These are phyloP conservation scores for Omphalotus olearius DNA, from an alignment of 1,284 basidiomycete species.

Conservation along the genomic window DNA sequence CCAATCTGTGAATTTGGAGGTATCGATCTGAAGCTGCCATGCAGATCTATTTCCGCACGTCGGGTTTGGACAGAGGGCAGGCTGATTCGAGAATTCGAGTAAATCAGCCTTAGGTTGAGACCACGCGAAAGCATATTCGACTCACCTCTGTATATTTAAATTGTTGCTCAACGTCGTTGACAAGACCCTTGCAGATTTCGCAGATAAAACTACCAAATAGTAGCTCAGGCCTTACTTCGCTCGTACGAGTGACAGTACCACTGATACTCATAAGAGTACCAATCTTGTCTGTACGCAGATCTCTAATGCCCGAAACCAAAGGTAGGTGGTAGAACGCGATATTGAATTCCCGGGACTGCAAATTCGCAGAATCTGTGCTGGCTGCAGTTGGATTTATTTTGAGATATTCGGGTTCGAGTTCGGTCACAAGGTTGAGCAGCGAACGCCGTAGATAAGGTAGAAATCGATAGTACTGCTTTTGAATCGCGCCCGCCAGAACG, in stretches of 20 bases:
- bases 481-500: constrained; percentile 88
- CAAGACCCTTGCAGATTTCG: constrained; percentile 79
- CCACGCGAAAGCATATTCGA: constrained; percentile 14
- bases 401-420: constrained; percentile 89
- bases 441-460: constrained; percentile 91
- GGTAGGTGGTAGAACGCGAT: constrained; percentile 97
- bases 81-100: constrained; percentile 41
- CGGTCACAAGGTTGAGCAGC: constrained; percentile 83
- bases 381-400: constrained; percentile 85
- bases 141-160: constrained; percentile 99
- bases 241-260: constrained; percentile 96
- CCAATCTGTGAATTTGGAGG: constrained; percentile 98
- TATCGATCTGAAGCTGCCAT: constrained; percentile 96
- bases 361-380: constrained; percentile 77
- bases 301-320: constrained; percentile 92
- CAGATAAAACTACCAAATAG: constrained; percentile 94
- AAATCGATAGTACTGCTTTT: constrained; percentile 95
- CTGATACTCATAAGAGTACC: constrained; percentile 92
- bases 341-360: constrained; percentile 90
- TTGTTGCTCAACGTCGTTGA: constrained; percentile 98
- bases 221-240: constrained; percentile 95
- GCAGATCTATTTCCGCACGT: constrained; percentile 87
- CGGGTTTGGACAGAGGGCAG: constrained; percentile 89
- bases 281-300: constrained; percentile 89
- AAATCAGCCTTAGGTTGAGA: neutral